Base-by-base conservation (phyloP, 2,329 filamentous ascomycete genomes). In the Penicillium olsonii region DNA sequence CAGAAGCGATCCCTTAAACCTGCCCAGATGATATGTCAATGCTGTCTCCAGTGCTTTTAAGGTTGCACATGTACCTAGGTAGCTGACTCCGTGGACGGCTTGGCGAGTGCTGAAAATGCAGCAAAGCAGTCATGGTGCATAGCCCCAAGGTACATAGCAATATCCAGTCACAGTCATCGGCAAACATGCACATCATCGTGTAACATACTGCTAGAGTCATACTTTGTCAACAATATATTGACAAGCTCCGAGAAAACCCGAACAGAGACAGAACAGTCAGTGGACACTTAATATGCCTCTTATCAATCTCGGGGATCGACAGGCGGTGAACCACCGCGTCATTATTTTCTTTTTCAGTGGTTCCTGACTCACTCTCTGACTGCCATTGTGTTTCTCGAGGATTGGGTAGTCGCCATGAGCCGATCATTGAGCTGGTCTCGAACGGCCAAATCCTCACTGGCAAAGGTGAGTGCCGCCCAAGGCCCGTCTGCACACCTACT, bases 321-420 rank as follows among this genome's bases (percentile, higher is more conserved):
- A 47, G 48, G 48, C 48, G 48, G 48, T 50, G 48, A 50, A 39
- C 42, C 17, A 24, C 43, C 37, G 48, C 48, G 48, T 50, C 48
- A 50, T 47, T 33, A 37, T 33, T 41, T 42, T 53, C 37, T 15
- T 48, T 48, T 27, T 37, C n/a, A n/a, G n/a, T 46, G 44, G 27
- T 15, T 45, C 27, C 20, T 49, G n/a, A 50, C 39, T 48, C 42
- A 39, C 43, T 15, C 29, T 45, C 44, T 40, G 10, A 17, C 1
- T 8, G 14, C 20, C n/a, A 9, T 5, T 37, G n/a, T 33, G 33
- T 10, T 48, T 26, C 40, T 52, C 42, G 35, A 19, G 51, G 55
- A 45, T 59, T 57, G 41, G 43, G 26, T 55, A 22, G 22, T 31
- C 63, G 67, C 51, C 60, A 73, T 73, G 70, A 68, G 59, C 63